These are phyloP conservation scores for Talaromyces sp. DNA, from an alignment of 2,329 filamentous ascomycete genomes.

Conservation along the genomic window DNA sequence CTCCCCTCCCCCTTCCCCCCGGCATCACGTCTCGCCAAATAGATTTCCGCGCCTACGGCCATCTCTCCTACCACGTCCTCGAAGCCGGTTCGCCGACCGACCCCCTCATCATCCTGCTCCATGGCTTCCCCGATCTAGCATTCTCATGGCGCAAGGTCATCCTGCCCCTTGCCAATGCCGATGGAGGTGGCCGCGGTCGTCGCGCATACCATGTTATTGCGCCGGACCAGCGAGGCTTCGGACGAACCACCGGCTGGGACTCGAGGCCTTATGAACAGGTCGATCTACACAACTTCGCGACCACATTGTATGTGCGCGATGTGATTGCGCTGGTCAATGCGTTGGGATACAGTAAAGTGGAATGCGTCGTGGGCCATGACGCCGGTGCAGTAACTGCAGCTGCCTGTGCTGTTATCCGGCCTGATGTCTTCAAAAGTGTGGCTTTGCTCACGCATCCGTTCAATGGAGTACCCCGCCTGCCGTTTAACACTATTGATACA, in stretches of 20 bases:
- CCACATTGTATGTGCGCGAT: constrained; percentile 60
- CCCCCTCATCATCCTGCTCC: constrained; percentile 60
- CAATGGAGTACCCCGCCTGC: constrained; percentile 50
- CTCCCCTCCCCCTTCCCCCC: constrained; percentile 53
- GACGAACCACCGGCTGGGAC: constrained; percentile 62
- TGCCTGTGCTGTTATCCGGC: constrained; percentile 59
- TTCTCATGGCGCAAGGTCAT: constrained; percentile 68
- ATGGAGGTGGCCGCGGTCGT: neutral
- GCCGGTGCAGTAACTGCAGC: constrained; percentile 62
- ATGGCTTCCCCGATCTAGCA: constrained; percentile 67
- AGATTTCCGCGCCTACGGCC: constrained; percentile 49
- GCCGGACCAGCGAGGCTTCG: constrained; percentile 66
- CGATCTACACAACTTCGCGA: constrained; percentile 56
- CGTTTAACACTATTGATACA: constrained; percentile 45
- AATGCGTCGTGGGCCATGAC: constrained; percentile 60
- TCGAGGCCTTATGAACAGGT: constrained; percentile 49
- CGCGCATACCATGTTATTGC: constrained; percentile 60
- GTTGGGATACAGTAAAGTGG: constrained; percentile 57
- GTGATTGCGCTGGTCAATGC: constrained; percentile 59
- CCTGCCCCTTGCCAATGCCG: constrained; percentile 52
- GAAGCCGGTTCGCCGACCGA: constrained; percentile 48
- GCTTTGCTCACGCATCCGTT: constrained; percentile 66
- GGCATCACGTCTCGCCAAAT: constrained; percentile 57
- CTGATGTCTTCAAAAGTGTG: constrained; percentile 62
- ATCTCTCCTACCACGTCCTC: constrained; percentile 60